A percentile compares a stretch with the other conserved stretches of the same genome.
Evolutionary conservation across 345 rosid genomes (phyloP).

Genomic region (Linum trigynum): DNA sequence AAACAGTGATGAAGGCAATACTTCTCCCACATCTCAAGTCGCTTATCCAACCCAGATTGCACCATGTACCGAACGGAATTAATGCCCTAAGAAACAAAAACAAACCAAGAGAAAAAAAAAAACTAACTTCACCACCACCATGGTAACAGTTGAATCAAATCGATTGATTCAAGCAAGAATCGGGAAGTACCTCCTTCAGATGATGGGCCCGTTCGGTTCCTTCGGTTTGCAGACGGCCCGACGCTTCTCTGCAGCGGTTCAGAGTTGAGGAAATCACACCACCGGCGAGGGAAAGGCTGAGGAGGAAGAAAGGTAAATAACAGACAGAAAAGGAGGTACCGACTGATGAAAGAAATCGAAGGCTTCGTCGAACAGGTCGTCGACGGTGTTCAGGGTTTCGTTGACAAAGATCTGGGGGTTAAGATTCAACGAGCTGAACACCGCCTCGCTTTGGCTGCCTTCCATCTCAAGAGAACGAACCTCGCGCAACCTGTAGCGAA

Average conservation of each 20-base stretch:
- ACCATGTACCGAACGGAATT: constrained; percentile 38
- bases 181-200: constrained; percentile 37
- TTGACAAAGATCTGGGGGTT: constrained; percentile 71
- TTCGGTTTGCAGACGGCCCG: constrained; percentile 31
- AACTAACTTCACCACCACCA: not conserved
- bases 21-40: constrained; percentile 61
- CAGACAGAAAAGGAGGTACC: not conserved
- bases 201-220: constrained; percentile 38
- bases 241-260: constrained; percentile 44
- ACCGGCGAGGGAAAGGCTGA: not conserved
- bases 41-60: constrained; percentile 42
- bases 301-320: not conserved
- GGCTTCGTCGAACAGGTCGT: constrained; percentile 52
- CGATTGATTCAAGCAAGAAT: not conserved
- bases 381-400: constrained; percentile 58
- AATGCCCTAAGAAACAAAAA: constrained; percentile 41
- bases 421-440: constrained; percentile 50
- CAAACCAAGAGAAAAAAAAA: not conserved
- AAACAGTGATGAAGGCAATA: constrained; percentile 65
- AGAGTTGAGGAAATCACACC: not conserved
- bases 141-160: not conserved
- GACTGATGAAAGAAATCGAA: constrained; percentile 52
- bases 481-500: not conserved
- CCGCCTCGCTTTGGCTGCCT: constrained; percentile 52
- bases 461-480: constrained; percentile 32